Conservation (phyloP, 495 filamentous ascomycete species). For the Aspergillus incahuasiensis region DNA sequence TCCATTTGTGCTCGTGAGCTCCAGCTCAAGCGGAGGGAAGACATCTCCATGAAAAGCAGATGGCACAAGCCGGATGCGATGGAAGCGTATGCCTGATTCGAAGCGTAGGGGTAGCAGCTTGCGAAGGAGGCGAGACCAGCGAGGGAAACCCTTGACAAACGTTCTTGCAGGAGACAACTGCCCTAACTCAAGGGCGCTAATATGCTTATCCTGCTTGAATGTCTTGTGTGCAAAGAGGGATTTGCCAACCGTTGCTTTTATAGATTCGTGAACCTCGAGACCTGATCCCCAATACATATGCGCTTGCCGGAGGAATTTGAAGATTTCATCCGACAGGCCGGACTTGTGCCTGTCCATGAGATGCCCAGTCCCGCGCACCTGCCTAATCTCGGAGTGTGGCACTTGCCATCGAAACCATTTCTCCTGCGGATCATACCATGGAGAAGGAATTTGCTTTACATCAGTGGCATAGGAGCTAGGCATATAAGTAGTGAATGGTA, state of each 20-base stretch:
- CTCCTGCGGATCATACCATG: conserved; percentile 33
- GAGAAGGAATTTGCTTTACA: conserved; percentile 19
- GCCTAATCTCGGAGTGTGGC: conserved; percentile 15
- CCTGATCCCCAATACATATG: background rate
- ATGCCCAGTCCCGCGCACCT: conserved; percentile 2
- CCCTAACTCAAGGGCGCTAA: conserved; percentile 34
- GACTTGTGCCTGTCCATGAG: conserved; percentile 34
- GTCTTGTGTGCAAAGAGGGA: conserved; percentile 35
- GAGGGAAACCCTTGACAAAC: conserved; percentile 33
- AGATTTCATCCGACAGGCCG: conserved; percentile 31
- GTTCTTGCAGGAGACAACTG: conserved; percentile 25
- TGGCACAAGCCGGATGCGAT: conserved; percentile 33
- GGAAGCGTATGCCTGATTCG: conserved; percentile 7
- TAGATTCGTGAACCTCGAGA: conserved; percentile 24
- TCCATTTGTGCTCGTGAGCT: conserved; percentile 15
- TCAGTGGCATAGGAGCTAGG: conserved; percentile 24
- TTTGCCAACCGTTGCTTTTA: conserved; percentile 38
- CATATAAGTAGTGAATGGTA: conserved; percentile 38
- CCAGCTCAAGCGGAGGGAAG: conserved; percentile 36
- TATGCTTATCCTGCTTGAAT: conserved; percentile 11
- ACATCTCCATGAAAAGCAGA: conserved; percentile 18
- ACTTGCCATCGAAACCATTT: conserved; percentile 41
- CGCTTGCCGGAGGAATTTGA: conserved; percentile 29
- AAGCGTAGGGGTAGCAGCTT: conserved; percentile 15
- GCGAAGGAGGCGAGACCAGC: conserved; percentile 25